A percentile compares a stretch with the other conserved stretches of the same genome.
These are phyloP conservation scores for Collybia sp. DNA, from an alignment of 768 basidiomycete species.

Conservation along the genomic window DNA sequence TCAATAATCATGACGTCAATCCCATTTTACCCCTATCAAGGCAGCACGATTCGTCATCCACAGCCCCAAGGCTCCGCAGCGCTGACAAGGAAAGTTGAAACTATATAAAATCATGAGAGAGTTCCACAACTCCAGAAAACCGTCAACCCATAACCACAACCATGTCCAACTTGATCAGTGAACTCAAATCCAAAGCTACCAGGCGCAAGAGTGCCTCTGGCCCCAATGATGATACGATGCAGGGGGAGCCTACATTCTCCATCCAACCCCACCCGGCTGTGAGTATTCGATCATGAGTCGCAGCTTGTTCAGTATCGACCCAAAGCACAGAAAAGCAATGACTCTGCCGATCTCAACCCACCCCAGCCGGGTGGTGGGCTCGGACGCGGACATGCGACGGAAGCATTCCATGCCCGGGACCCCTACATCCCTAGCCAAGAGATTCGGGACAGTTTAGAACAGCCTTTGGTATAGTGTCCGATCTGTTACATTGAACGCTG, in stretches of 20 bases:
- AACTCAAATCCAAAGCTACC: constrained; percentile 18
- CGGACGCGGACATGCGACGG: constrained; percentile 30
- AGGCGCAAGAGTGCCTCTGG: constrained; percentile 4
- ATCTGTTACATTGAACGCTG: too few species aligned
- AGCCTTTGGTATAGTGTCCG: constrained; percentile 37
- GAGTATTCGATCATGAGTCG: constrained; percentile 10
- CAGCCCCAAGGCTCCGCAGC: too few species aligned
- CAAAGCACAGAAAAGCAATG: constrained; percentile 46
- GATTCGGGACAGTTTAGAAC: constrained; percentile 37
- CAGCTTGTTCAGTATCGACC: background rate
- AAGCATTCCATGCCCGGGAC: constrained; percentile 45
- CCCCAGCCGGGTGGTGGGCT: constrained; percentile 30
- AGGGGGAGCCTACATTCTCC: constrained; percentile 36
- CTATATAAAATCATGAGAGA: background rate
- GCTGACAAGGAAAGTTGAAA: too few species aligned
- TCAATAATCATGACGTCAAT: too few species aligned
- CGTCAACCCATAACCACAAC: constrained; percentile 1
- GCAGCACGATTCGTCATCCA: too few species aligned
- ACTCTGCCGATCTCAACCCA: constrained; percentile 48
- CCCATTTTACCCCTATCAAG: too few species aligned
- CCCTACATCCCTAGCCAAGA: constrained; percentile 46
- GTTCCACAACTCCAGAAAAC: constrained; percentile 6
- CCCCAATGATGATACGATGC: constrained; percentile 8
- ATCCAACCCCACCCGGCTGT: constrained; percentile 66
- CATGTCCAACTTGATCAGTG: constrained; percentile 20